phyloP scores from a whole-genome alignment of 2,329 filamentous ascomycete genomes.

The Amylocarpus encephaloides region DNA sequence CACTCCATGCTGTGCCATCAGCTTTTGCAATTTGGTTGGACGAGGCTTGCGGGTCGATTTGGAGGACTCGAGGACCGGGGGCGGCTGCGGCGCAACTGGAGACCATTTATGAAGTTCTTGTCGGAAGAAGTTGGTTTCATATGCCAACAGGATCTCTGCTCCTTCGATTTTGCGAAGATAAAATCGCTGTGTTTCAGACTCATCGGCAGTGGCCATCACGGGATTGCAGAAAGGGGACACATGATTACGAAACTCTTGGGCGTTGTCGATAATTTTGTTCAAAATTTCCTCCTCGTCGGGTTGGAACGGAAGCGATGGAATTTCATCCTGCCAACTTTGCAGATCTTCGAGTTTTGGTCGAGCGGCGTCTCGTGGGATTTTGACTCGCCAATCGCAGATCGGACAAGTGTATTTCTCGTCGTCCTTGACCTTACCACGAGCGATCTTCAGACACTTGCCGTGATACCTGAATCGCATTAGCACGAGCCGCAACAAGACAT shows the following conservation, averaged over 20 bases:
- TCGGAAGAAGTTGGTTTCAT: constrained; percentile 96
- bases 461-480: constrained; percentile 64
- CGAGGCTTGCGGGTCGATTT: constrained; percentile 91
- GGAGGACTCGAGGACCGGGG: constrained; percentile 79
- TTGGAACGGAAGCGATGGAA: constrained; percentile 77
- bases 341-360: constrained; percentile 92
- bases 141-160: constrained; percentile 82
- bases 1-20: constrained; percentile 82
- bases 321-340: constrained; percentile 75
- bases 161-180: constrained; percentile 96
- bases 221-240: constrained; percentile 77
- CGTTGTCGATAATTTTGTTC: constrained; percentile 78
- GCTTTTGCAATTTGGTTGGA: constrained; percentile 93
- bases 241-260: constrained; percentile 75
- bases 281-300: constrained; percentile 89
- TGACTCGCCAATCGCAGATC: constrained; percentile 94
- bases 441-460: constrained; percentile 96
- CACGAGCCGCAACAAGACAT: background rate
- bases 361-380: constrained; percentile 92
- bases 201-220: constrained; percentile 72
- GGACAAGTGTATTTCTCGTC: constrained; percentile 98
- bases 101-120: constrained; percentile 94
- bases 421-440: constrained; percentile 94
- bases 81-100: constrained; percentile 78
- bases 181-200: constrained; percentile 85